These are phyloP conservation scores for Guadua angustifolia DNA, from an alignment of 176 grass and related monocot species.

Conservation along the genomic window DNA sequence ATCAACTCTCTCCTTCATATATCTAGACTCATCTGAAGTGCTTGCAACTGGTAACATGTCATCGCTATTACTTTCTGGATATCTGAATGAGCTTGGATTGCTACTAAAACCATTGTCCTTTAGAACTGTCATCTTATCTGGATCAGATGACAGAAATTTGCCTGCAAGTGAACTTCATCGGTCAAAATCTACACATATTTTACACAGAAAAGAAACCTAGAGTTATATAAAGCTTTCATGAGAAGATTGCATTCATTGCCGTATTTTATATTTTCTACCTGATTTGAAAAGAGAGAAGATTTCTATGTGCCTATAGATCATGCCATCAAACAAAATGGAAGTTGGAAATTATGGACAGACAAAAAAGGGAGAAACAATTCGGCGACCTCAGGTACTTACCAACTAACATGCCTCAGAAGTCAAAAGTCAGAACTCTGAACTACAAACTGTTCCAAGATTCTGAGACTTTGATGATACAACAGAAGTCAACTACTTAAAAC, in stretches of 20 bases:
- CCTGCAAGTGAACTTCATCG: conserved; percentile 54
- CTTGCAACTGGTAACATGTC: conserved; percentile 61
- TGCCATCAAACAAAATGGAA: neutral
- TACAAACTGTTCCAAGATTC: neutral
- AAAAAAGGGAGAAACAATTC: conserved; percentile 28
- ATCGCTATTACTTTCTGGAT: conserved; percentile 47
- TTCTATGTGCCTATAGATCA: neutral
- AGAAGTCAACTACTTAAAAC: conserved; percentile 26
- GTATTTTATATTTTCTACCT: conserved; percentile 12
- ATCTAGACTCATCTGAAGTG: conserved; percentile 62
- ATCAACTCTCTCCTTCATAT: conserved; percentile 52
- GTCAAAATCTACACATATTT: conserved; percentile 43
- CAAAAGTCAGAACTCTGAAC: neutral
- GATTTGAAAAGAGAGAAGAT: neutral
- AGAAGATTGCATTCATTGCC: neutral
- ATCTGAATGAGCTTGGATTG: conserved; percentile 56
- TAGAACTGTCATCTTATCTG: conserved; percentile 44
- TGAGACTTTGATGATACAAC: neutral
- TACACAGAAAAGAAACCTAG: neutral
- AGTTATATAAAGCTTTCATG: neutral
- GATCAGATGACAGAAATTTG: conserved; percentile 73
- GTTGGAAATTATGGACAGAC: neutral
- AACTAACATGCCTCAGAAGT: neutral
- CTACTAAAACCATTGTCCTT: conserved; percentile 68
- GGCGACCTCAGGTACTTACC: neutral